phyloP scores from a whole-genome alignment of 176 grass and related monocot genomes.

The Ananas comosus region DNA sequence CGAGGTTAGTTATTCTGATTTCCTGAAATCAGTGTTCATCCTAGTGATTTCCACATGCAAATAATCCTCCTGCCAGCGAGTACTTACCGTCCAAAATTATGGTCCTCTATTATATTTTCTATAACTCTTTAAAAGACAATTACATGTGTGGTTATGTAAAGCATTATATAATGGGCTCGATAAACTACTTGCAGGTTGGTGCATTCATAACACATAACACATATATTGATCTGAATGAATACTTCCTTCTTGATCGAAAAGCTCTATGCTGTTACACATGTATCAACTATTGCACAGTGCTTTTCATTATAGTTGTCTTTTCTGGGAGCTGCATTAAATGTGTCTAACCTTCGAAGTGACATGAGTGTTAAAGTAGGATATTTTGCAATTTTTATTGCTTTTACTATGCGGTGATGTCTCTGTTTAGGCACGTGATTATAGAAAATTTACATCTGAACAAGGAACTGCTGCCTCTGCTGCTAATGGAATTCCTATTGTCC shows the following conservation, averaged over 20 bases:
- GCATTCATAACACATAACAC: neutral
- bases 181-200: neutral
- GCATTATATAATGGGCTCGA: neutral
- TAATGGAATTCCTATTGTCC: conserved; percentile 47
- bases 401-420: conserved; percentile 18
- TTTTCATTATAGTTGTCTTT: neutral
- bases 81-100: neutral
- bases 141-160: neutral
- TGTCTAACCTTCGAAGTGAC: neutral
- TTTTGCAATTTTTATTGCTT: neutral
- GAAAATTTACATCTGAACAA: conserved; percentile 51
- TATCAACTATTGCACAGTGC: neutral
- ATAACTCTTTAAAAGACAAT: neutral
- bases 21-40: neutral
- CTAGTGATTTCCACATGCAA: conserved; percentile 3
- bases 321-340: neutral
- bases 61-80: neutral
- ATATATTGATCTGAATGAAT: neutral
- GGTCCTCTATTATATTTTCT: neutral
- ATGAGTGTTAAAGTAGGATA: conserved; percentile 5
- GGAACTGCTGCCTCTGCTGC: conserved; percentile 34
- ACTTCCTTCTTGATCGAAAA: neutral
- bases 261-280: neutral
- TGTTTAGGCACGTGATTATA: conserved; percentile 59
- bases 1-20: conserved; percentile 55